phyloP scores from a whole-genome alignment of 1,284 basidiomycete genomes.

The Pascua guehoae region DNA sequence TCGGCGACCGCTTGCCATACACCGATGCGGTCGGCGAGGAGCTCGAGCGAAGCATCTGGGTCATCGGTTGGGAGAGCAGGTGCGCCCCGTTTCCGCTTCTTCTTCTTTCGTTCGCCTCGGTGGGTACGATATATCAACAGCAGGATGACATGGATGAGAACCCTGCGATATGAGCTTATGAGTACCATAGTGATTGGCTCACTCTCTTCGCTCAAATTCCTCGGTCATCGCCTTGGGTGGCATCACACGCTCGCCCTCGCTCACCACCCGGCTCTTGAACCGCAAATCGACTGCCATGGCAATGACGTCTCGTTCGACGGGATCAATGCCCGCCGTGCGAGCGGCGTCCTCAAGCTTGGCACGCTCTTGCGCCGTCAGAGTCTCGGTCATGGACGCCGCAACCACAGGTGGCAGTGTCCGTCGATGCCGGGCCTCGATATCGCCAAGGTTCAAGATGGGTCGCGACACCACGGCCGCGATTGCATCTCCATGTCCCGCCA shows the following conservation, averaged over 20 bases:
- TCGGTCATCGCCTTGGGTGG: conserved; percentile 24
- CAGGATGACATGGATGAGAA: conserved; percentile 36
- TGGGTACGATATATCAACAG: conserved; percentile 24
- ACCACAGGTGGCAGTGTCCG: conserved; percentile 21
- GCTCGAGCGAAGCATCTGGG: conserved; percentile 26
- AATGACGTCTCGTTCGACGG: conserved; percentile 20
- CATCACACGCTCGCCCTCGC: conserved; percentile 23
- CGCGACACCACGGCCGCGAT: background rate
- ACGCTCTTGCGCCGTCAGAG: background rate
- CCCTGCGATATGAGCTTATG: conserved; percentile 18
- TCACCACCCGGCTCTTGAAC: conserved; percentile 14
- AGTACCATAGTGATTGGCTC: conserved; percentile 4
- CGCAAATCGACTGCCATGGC: conserved; percentile 24
- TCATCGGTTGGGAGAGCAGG: conserved; percentile 17
- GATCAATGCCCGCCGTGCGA: background rate
- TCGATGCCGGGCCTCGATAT: conserved; percentile 32
- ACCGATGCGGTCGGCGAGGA: conserved; percentile 38
- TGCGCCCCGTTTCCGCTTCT: conserved; percentile 8
- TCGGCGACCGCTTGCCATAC: conserved; percentile 44
- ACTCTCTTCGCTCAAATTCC: conserved; percentile 43
- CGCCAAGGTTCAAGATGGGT: background rate
- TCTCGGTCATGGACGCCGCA: conserved; percentile 1
- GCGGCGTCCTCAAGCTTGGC: background rate
- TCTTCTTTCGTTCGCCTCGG: conserved; percentile 8
- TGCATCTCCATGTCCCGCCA: background rate